Conservation (phyloP, 805 yeast genomes). For the Nadsonia fulvescens region DNA sequence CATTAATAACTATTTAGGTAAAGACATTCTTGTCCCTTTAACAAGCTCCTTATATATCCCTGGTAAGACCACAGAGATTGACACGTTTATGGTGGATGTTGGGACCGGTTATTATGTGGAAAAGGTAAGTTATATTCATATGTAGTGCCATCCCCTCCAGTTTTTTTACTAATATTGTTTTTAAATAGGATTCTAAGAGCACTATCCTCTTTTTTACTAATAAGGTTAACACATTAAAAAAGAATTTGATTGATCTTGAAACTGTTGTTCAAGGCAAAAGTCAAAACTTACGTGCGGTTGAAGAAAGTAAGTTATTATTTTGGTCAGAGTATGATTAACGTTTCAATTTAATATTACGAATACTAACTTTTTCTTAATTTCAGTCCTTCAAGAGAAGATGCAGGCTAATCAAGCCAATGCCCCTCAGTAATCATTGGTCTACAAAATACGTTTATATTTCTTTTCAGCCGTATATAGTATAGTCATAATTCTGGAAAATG, state of each 20-base stretch:
- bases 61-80: conserved; percentile 48
- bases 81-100: conserved; percentile 72
- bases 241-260: conserved; percentile 57
- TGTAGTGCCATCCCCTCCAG: no score
- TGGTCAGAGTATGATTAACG: no score
- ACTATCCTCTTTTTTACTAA: conserved; percentile 54
- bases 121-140: conserved; percentile 27
- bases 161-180: conserved; percentile 1
- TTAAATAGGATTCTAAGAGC: conserved; percentile 28
- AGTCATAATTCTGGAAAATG: no score
- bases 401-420: no score
- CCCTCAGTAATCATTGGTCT: no score
- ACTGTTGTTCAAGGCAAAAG: conserved; percentile 61
- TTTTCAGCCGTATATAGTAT: no score
- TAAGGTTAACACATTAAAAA: conserved; percentile 53
- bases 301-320: no score
- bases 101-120: conserved; percentile 95
- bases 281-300: conserved; percentile 42
- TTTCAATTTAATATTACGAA: no score
- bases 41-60: conserved; percentile 82
- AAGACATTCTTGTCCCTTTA: conserved; percentile 62
- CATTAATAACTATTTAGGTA: conserved; percentile 12
- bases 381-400: no score
- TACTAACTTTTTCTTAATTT: no score
- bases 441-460: no score